Evolutionary conservation across 495 filamentous ascomycete species (phyloP).

Genomic region (Penicillium tannophilum): DNA sequence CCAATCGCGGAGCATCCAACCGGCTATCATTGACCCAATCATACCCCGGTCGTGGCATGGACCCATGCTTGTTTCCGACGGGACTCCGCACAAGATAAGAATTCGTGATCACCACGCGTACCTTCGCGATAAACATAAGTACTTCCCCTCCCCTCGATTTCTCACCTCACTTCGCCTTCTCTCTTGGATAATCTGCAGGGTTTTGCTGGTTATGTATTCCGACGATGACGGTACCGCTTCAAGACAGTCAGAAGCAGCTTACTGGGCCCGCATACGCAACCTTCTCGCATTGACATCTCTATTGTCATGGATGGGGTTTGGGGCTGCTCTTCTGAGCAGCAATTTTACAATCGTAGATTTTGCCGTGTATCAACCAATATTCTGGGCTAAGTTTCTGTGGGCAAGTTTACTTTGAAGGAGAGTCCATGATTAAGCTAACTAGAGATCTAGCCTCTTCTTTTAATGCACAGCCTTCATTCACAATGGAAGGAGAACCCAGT

Average conservation of each 20-base stretch:
- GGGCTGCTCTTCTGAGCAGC: background rate
- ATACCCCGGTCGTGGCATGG: too few relatives aligned
- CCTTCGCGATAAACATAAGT: too few relatives aligned
- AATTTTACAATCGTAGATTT: background rate
- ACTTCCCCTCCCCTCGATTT: too few relatives aligned
- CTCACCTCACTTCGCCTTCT: too few relatives aligned
- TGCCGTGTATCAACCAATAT: background rate
- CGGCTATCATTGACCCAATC: too few relatives aligned
- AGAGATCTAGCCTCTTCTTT: background rate
- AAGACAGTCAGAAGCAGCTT: background rate
- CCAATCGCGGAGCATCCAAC: too few relatives aligned
- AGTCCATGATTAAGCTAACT: background rate
- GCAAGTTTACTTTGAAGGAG: background rate
- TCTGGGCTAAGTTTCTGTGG: background rate
- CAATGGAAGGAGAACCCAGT: background rate
- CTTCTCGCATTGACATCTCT: background rate
- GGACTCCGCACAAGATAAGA: background rate
- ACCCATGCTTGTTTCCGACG: background rate
- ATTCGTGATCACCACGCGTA: background rate
- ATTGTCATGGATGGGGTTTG: background rate
- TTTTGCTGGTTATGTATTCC: background rate
- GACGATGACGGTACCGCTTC: slow-evolving; percentile 2
- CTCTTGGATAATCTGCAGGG: too few relatives aligned
- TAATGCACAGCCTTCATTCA: background rate
- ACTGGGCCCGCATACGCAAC: background rate